Percentiles rank a stretch among this genome's conserved stretches.
These are phyloP conservation scores for Malus orientalis DNA, from an alignment of 306 rosid species.

Conservation along the genomic window DNA sequence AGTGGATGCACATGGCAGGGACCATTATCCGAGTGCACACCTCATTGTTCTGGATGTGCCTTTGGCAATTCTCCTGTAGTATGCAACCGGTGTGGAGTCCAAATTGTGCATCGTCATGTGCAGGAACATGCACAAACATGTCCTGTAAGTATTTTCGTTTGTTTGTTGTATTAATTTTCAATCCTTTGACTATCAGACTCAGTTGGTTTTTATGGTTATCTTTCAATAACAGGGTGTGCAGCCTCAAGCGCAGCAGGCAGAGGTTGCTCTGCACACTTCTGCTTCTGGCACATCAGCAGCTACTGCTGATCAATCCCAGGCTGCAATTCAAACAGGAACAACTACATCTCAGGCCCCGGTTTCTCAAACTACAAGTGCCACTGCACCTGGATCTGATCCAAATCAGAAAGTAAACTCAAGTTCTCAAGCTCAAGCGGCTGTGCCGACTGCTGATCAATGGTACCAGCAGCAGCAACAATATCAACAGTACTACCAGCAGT, in stretches of 20 bases:
- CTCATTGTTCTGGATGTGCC: constrained; percentile 85
- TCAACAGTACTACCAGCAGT: constrained; percentile 89
- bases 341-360: constrained; percentile 44
- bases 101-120: constrained; percentile 88
- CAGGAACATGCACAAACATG: constrained; percentile 93
- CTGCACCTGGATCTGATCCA: constrained; percentile 50
- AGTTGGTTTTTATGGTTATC: neutral
- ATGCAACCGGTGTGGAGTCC: constrained; percentile 86
- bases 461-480: constrained; percentile 83
- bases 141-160: constrained; percentile 44
- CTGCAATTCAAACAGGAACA: constrained; percentile 32
- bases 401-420: constrained; percentile 42
- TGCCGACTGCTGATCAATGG: constrained; percentile 73
- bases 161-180: neutral
- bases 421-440: constrained; percentile 59
- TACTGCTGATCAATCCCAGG: constrained; percentile 47
- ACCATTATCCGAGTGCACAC: constrained; percentile 61
- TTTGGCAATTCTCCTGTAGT: constrained; percentile 94
- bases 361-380: constrained; percentile 43
- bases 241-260: constrained; percentile 57
- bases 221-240: constrained; percentile 64
- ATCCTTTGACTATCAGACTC: constrained; percentile 4
- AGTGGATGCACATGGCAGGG: constrained; percentile 99
- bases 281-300: constrained; percentile 32
- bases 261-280: constrained; percentile 40